Conservation (phyloP, 108 stramenopile genomes). For the Epithemia pelagica region DNA sequence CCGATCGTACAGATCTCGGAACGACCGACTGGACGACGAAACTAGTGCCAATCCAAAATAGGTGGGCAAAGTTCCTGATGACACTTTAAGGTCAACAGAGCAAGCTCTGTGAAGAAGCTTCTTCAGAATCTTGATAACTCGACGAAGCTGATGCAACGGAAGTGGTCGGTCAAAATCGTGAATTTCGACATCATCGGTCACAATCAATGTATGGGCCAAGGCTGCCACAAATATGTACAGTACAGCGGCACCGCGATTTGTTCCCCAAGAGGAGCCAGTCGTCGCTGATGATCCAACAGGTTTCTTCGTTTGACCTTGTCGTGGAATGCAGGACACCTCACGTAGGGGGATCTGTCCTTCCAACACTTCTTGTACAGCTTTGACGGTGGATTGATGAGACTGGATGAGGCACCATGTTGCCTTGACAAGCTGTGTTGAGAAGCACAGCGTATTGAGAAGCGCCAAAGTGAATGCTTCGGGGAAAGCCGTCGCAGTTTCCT, state of each 20-base stretch:
- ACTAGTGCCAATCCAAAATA: conserved; percentile 75
- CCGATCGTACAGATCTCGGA: conserved; percentile 78
- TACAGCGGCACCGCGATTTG: conserved; percentile 28
- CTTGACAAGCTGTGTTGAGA: conserved; percentile 52
- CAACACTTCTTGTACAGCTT: conserved; percentile 39
- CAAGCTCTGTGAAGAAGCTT: conserved; percentile 69
- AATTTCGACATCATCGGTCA: conserved; percentile 86
- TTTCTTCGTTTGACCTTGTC: background rate
- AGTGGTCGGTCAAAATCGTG: conserved; percentile 77
- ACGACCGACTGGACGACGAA: conserved; percentile 39
- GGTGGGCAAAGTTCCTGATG: conserved; percentile 24
- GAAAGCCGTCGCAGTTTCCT: conserved; percentile 14
- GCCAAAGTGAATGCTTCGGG: conserved; percentile 35
- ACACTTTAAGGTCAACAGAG: conserved; percentile 36
- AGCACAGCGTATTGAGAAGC: conserved; percentile 68
- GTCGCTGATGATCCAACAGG: background rate
- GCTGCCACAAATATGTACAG: conserved; percentile 58
- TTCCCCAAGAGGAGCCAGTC: background rate
- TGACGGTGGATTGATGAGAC: conserved; percentile 38
- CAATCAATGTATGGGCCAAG: conserved; percentile 69
- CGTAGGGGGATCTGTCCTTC: conserved; percentile 27
- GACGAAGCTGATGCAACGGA: conserved; percentile 70
- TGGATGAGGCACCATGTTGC: conserved; percentile 68
- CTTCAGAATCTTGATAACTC: conserved; percentile 70
- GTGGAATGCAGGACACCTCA: background rate